Evolutionary conservation across 257 asterid species (phyloP), one percentile per base, ranked within the genome.

Genomic region (Leptodermis oblonga): DNA sequence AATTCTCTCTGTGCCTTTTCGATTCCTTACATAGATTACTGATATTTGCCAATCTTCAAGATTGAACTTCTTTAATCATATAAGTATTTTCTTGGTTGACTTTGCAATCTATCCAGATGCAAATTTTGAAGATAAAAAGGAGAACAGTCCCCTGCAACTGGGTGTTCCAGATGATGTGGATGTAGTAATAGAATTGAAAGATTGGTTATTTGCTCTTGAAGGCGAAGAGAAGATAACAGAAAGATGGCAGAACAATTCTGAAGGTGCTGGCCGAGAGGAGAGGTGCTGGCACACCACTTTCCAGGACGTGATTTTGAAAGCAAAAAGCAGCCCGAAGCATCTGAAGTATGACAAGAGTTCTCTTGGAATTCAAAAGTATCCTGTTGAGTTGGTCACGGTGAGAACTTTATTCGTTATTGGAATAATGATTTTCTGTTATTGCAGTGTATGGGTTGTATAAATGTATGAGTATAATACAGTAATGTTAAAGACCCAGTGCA

Each of bases 121-220:
- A 77, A 69, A 70, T 55, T 73, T 53, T 33, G 85, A 64, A 68
- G 86, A 81, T 71, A 82, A 79, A 73, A 81, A 77, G 52, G 84
- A 82, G 70, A 77, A 64, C 70, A 70, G 73, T 64, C 73, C 82
- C 65, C 74, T 86, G 85, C 85, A 82, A 70, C 77, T 91, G 83
- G 97, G 96, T 69, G 76, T 82, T 43, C 99, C 97, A 52, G 97
- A 94, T 86, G 97, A 94, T 60, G 86, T 91, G 80, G 89, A 91
- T 62, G 63, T 94, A 71, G 79, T 93, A 41, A 74, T 94, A 68
- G 93, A 94, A 73, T 78, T 94, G 74, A 89, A 84, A 79, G 96
- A 94, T 76, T 94, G 99, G 99, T 75, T 91, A 81, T 94, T 94
- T 82, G 94, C 97, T 74, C 91, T 94, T 58, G 99, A 94, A 87